phyloP scores from a whole-genome alignment of 1,139 yeast species.

The Pichia sp. region DNA sequence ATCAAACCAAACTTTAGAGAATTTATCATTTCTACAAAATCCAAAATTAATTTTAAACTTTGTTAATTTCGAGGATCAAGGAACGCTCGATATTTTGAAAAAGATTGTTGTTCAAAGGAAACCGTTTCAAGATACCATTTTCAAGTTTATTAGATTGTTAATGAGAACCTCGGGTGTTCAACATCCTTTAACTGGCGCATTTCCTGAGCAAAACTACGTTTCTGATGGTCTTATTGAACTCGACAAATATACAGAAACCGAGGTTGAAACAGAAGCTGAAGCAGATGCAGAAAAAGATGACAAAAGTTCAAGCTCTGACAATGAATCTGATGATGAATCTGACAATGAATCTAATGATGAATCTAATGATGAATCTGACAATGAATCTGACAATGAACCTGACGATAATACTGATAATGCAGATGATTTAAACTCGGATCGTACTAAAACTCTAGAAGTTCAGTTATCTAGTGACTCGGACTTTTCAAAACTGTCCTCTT shows the following conservation, averaged over 20 bases:
- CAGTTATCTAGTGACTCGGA: not conserved
- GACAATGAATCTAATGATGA: too few relatives aligned
- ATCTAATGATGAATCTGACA: not conserved
- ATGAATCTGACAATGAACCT: not conserved
- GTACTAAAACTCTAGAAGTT: not conserved
- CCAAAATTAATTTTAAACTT: slow-evolving; percentile 3
- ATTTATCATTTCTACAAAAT: slow-evolving; percentile 11
- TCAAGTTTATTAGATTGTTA: slow-evolving; percentile 9
- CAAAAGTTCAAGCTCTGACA: not conserved
- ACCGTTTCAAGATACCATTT: slow-evolving; percentile 7
- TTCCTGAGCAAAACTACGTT: slow-evolving; percentile 13
- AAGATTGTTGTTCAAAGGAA: slow-evolving; percentile 1
- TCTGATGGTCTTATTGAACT: slow-evolving; percentile 1
- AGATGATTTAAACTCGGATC: too few relatives aligned
- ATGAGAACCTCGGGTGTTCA: slow-evolving; percentile 12
- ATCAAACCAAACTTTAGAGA: slow-evolving; percentile 1
- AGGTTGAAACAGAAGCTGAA: not conserved
- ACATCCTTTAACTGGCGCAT: slow-evolving; percentile 9
- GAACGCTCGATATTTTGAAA: slow-evolving; percentile 1
- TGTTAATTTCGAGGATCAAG: not conserved
- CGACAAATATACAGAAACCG: not conserved
- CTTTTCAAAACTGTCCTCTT: not conserved
- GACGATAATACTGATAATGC: too few relatives aligned
- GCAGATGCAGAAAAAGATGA: not conserved
- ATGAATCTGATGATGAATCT: not conserved